Evolutionary conservation across 106 monocot species (phyloP).

Genomic region (Chionographis japonica): DNA sequence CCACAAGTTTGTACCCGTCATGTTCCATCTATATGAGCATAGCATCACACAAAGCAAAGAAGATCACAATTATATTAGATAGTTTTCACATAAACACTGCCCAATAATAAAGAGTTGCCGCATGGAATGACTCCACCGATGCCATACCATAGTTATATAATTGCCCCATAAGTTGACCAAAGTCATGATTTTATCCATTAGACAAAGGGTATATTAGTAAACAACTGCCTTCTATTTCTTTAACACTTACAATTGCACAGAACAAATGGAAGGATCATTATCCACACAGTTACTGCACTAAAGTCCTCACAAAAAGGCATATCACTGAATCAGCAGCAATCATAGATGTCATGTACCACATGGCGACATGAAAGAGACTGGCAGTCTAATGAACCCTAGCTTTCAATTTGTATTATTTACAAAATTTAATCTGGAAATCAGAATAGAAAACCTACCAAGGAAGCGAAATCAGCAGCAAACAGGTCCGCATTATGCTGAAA

Average conservation of each 20-base stretch:
- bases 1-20: conserved; percentile 13
- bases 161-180: too few species aligned
- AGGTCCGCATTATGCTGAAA: conserved; percentile 24
- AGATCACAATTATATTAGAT: too few species aligned
- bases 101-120: neutral
- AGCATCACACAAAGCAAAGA: neutral
- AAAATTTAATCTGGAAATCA: neutral
- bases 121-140: too few species aligned
- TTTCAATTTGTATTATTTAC: neutral
- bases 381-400: neutral
- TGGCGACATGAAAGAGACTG: neutral
- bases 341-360: too few species aligned
- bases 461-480: conserved; percentile 23
- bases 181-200: too few species aligned
- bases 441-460: conserved; percentile 16
- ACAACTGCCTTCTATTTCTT: too few species aligned
- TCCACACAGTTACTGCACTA: too few species aligned
- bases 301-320: too few species aligned
- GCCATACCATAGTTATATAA: neutral
- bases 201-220: too few species aligned
- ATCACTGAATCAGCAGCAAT: too few species aligned
- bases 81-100: neutral
- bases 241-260: too few species aligned
- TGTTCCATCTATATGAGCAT: conserved; percentile 20
- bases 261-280: too few species aligned